Base-by-base conservation (phyloP, 148 eudicot genomes). In the Chenopodium quinoa region DNA sequence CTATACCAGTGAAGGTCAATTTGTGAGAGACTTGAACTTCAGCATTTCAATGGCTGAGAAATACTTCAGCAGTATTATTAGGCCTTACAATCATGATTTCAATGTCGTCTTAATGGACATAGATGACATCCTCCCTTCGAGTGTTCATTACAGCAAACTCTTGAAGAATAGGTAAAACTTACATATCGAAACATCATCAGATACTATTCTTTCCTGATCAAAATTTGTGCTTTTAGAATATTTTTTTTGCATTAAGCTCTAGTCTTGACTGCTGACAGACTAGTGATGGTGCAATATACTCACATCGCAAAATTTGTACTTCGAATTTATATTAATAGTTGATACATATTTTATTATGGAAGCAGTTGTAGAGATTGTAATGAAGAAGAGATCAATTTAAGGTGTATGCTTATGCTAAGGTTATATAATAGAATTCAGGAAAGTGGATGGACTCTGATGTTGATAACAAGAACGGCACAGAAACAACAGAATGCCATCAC, bases 51-150 rank as follows among this genome's bases (percentile, higher is more conserved):
- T 67, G 40, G 71, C 71, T 67, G 71, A 67, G 71, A 29, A 27
- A 31, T 67, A 27, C 71, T 67, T 67, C 34, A 29, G 44, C 73
- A 69, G 46, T 34, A 8, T 69, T 9, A 69, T 69, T 9, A 34
- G 46, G 19, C n/a, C 47, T 32, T 10, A 7, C 9, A 44, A 34
- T 7, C 73, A 17, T 34, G 47, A 2, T 69, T 69, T 17, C 34
- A 69, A 44, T 12, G 46, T 17, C 9, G 46, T 69, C 44, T 34
- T 69, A 2, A 16, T 34, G 47, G 73, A 69, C 32, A 34, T 69
- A 32, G 73, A 69, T 69, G 73, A 69, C 47, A 69, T 69, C 19
- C 73, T 69, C 1, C 73, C 73, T 32, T 34, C 73, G 37, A 32
- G 46, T 69, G 17, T 69, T 69, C 73, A 4, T 31, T 69, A 20